These are phyloP conservation scores for Pseudogymnoascus destructans DNA, from an alignment of 2,329 filamentous ascomycete species.

Conservation along the genomic window DNA sequence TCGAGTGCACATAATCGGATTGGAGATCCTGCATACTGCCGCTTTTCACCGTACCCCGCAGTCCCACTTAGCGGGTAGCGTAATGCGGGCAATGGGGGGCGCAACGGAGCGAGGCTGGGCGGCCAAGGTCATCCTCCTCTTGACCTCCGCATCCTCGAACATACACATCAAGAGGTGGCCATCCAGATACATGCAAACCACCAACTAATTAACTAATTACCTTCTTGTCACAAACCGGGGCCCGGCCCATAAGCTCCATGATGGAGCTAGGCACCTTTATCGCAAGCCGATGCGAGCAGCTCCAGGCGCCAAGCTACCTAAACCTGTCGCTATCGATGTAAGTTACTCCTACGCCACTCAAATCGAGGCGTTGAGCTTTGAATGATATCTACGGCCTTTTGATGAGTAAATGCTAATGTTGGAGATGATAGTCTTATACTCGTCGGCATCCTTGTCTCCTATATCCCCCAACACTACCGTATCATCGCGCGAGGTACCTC, in stretches of 20 bases:
- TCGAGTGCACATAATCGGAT: background rate
- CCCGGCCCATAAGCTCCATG: background rate
- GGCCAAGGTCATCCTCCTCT: background rate
- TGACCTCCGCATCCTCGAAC: background rate
- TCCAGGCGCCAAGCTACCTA: constrained; percentile 36
- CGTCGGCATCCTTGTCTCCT: constrained; percentile 79
- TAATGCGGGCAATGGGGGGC: constrained; percentile 1
- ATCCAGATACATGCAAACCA: background rate
- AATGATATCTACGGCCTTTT: background rate
- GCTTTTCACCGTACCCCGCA: constrained; percentile 5
- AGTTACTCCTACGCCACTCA: constrained; percentile 15
- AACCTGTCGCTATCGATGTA: constrained; percentile 43
- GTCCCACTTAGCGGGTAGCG: background rate
- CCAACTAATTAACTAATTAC: background rate
- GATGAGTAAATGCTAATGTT: background rate
- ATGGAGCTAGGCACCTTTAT: constrained; percentile 18
- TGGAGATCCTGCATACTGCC: constrained; percentile 4
- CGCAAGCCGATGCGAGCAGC: constrained; percentile 34
- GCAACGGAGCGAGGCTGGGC: background rate
- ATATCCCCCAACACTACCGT: constrained; percentile 86
- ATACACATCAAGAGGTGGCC: background rate
- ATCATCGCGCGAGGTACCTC: constrained; percentile 78
- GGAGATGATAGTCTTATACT: constrained; percentile 47
- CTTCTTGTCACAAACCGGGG: background rate
- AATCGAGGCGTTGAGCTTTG: background rate